Evolutionary conservation across 2,329 filamentous ascomycete genomes (phyloP).

Genomic region (Hymenoscyphus scutula): DNA sequence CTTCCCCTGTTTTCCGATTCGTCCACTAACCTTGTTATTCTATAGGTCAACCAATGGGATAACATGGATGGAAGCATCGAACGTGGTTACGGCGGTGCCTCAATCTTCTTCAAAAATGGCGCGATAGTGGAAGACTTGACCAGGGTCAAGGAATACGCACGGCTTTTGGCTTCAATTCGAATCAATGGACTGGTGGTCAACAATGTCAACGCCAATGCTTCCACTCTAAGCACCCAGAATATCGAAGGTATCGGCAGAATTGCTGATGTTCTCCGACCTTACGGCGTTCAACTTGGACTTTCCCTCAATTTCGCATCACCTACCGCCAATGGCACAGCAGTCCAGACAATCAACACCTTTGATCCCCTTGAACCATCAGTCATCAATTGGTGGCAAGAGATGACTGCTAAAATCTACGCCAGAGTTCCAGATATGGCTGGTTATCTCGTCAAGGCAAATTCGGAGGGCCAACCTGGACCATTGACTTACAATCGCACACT

Average conservation of each 20-base stretch:
- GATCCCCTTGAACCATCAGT: conserved; percentile 53
- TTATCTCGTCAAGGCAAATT: conserved; percentile 69
- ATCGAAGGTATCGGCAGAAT: conserved; percentile 60
- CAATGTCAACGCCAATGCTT: conserved; percentile 68
- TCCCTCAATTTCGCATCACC: conserved; percentile 69
- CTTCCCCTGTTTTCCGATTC: too few species aligned
- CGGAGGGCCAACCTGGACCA: conserved; percentile 69
- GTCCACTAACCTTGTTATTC: conserved; percentile 30
- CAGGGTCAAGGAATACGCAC: conserved; percentile 60
- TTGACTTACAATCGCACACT: conserved; percentile 68
- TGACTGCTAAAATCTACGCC: background rate
- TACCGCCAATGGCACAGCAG: conserved; percentile 35
- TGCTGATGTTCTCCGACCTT: conserved; percentile 65
- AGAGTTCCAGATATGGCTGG: conserved; percentile 43
- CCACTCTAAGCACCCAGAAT: conserved; percentile 53
- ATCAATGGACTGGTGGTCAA: conserved; percentile 68
- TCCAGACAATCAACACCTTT: conserved; percentile 58
- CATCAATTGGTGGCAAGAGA: background rate
- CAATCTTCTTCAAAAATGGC: conserved; percentile 65
- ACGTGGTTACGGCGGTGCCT: conserved; percentile 64
- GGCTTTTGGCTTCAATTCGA: conserved; percentile 63
- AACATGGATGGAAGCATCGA: conserved; percentile 68
- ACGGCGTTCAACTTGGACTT: conserved; percentile 62
- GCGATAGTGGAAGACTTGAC: conserved; percentile 56
- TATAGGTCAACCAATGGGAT: conserved; percentile 74